Base-by-base conservation (phyloP, 2,329 filamentous ascomycete species). In the Xylariaceae sp. region DNA sequence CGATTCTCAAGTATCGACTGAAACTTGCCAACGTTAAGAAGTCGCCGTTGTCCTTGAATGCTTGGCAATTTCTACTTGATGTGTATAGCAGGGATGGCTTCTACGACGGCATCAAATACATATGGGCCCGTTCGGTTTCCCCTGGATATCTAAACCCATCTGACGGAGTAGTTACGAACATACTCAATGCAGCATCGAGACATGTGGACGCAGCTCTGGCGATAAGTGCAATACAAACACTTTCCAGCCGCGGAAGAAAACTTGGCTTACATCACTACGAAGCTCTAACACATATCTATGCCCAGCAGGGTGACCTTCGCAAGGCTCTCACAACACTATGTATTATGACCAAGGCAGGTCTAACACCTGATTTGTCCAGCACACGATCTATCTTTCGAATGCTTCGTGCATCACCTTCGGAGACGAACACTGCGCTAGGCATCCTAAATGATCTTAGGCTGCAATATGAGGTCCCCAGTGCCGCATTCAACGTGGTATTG, bases 251-350 rank as follows among this genome's bases (percentile, higher is more conserved):
- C 20, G 79, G 79, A 14, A 80, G 82, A 1, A 78, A 81, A 41
- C 78, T 92, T 40, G 77, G 80, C 7, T 73, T 81, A 5, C 80
- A 89, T 59, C 91, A 97, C 69, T 96, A 95, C 73, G 91, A 96
- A 71, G 81, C 88, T 23, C 80, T 97, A 23, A 77, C 93, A 6
- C 86, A 90, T 54, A 82, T 89, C 3, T 91, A 96, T 67, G 78
- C 85, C 10, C 75, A 77, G 2, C 67, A 71, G 2, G 78, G 80
- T 1, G 85, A 95, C 61, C 67, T 93, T 7, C 73, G 76, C 20
- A 84, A 85, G 21, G 89, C 89, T 0, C 79, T 96, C 37, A 82
- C 84, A 41, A 80, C 89, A 1, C 77, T 96, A 16, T 84, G 84
- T 62, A 87, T 91, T 68, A 95, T 96, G 88, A 75, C 83, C 20